Conservation (phyloP, 495 filamentous ascomycete genomes). For the Margaritispora aquatica region DNA sequence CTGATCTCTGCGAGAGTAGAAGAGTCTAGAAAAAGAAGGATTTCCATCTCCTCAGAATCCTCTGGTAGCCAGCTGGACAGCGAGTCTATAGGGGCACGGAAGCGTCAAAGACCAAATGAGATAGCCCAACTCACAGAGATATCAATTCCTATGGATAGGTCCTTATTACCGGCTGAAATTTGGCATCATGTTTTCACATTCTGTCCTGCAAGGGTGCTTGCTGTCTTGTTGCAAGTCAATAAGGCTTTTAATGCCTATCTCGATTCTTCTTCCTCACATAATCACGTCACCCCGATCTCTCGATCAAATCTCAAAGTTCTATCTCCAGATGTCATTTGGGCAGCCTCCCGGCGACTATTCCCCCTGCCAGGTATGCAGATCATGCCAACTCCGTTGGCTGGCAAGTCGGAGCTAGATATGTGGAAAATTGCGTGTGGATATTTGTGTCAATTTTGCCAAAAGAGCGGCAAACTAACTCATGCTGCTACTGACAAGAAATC, state of each 20-base stretch:
- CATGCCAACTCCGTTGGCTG: conserved; percentile 50
- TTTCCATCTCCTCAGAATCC: conserved; percentile 11
- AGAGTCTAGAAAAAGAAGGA: conserved; percentile 35
- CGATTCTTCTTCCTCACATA: conserved; percentile 32
- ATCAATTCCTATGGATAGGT: conserved; percentile 27
- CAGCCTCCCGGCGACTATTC: conserved; percentile 47
- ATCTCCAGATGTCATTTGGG: conserved; percentile 53
- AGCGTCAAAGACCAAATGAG: conserved; percentile 30
- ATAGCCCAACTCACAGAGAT: conserved; percentile 6
- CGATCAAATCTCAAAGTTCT: conserved; percentile 22
- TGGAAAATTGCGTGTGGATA: conserved; percentile 49
- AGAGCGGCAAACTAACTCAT: conserved; percentile 13
- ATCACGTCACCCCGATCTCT: conserved; percentile 22
- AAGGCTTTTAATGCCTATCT: conserved; percentile 48
- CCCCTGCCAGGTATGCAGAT: conserved; percentile 37
- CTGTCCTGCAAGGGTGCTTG: conserved; percentile 42
- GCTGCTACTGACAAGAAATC: conserved; percentile 29
- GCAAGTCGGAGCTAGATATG: conserved; percentile 54
- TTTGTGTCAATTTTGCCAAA: conserved; percentile 50
- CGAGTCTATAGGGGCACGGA: conserved; percentile 22
- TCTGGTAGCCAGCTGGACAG: conserved; percentile 18
- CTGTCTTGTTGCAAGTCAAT: conserved; percentile 44
- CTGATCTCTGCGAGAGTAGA: neutral
- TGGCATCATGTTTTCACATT: conserved; percentile 53
- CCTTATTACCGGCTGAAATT: conserved; percentile 41